phyloP scores from a whole-genome alignment of 1,284 basidiomycete species.

The Cutaneotrichosporon arboriforme region DNA sequence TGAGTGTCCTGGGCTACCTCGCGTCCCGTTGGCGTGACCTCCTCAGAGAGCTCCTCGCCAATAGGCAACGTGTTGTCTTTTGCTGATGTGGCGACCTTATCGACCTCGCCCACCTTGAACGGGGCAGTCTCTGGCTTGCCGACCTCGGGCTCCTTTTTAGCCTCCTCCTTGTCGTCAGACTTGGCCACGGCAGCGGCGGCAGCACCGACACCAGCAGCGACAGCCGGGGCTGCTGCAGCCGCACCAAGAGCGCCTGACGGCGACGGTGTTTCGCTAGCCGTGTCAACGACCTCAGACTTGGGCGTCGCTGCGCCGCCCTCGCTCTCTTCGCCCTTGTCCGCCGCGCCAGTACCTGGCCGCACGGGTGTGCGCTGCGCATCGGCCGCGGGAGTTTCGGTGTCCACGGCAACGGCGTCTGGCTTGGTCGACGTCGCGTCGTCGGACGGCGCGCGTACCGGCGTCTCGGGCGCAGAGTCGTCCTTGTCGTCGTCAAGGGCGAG shows the following conservation, averaged over 20 bases:
- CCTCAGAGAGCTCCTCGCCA: neutral
- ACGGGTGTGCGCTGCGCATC: too few species aligned
- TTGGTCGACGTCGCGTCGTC: neutral
- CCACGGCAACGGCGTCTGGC: too few species aligned
- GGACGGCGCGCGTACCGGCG: neutral
- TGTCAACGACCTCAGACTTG: neutral
- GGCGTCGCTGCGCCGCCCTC: neutral
- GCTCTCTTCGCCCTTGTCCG: too few species aligned
- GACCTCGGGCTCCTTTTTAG: neutral
- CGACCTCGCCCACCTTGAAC: neutral
- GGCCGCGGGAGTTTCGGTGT: too few species aligned
- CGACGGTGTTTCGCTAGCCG: neutral
- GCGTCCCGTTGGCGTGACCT: neutral
- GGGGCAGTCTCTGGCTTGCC: neutral
- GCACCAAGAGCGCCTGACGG: neutral
- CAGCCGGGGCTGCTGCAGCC: neutral
- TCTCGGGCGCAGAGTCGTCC: neutral
- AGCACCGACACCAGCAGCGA: neutral
- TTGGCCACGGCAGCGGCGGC: neutral
- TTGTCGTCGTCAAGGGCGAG: slow-evolving; percentile 2
- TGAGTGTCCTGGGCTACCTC: too few species aligned
- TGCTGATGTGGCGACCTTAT: too few species aligned
- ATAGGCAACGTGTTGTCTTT: too few species aligned
- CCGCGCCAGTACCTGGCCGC: too few species aligned
- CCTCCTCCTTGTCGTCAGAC: neutral